Evolutionary conservation across 148 eudicot species (phyloP).

Genomic region (Diospyros lotus): DNA sequence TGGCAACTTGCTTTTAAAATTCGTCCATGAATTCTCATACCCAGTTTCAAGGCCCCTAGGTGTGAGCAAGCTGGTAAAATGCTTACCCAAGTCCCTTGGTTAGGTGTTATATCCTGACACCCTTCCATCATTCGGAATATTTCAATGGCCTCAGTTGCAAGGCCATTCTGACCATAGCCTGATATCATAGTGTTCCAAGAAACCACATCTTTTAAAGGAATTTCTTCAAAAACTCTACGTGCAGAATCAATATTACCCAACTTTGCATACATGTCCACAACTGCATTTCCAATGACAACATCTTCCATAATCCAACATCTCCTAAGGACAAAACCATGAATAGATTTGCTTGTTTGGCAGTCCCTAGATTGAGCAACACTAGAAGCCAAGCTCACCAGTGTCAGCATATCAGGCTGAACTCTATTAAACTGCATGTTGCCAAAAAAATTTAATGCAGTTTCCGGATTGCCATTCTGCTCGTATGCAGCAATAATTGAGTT

Average conservation of each 20-base stretch:
- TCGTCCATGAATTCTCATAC: conserved; percentile 48
- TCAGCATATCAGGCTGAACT: conserved; percentile 49
- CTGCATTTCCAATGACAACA: conserved; percentile 47
- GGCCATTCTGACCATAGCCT: conserved; percentile 67
- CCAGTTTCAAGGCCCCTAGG: conserved; percentile 55
- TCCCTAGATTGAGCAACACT: conserved; percentile 47
- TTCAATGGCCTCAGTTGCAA: conserved; percentile 63
- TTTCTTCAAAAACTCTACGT: conserved; percentile 35
- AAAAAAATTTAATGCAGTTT: conserved; percentile 30
- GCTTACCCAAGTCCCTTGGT: conserved; percentile 66
- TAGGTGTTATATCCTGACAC: conserved; percentile 33
- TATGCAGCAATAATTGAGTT: conserved; percentile 48
- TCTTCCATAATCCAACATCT: conserved; percentile 45
- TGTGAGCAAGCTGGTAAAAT: conserved; percentile 71
- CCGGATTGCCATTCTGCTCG: conserved; percentile 46
- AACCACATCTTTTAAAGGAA: conserved; percentile 38
- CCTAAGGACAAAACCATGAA: conserved; percentile 52
- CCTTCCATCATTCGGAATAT: conserved; percentile 38
- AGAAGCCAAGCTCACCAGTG: conserved; percentile 63
- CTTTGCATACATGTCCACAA: conserved; percentile 74
- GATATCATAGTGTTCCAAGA: conserved; percentile 70
- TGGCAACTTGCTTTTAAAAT: conserved; percentile 41
- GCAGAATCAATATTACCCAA: conserved; percentile 49
- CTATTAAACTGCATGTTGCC: conserved; percentile 38
- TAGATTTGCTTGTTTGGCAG: conserved; percentile 32